A percentile compares a stretch with the other conserved stretches of the same genome.
These are phyloP conservation scores for Trebouxia gelatinosa DNA, from an alignment of 163 green algal species.

Conservation along the genomic window DNA sequence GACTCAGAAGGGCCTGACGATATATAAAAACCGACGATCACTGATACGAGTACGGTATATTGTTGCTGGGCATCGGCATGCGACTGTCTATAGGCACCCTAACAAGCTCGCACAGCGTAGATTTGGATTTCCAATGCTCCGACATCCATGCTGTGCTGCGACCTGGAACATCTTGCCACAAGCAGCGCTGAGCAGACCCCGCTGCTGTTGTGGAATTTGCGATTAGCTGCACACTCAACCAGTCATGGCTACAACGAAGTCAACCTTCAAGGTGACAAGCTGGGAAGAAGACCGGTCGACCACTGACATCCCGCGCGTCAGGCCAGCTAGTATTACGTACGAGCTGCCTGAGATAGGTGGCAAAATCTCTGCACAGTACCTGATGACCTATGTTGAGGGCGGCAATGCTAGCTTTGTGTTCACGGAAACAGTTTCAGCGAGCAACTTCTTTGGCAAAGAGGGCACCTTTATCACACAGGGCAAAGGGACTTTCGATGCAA, in stretches of 20 bases:
- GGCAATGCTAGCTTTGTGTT: background rate
- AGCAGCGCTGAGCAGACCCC: no score
- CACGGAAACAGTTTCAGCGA: background rate
- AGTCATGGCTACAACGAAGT: background rate
- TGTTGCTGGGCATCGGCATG: no score
- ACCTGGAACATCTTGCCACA: no score
- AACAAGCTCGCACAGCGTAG: no score
- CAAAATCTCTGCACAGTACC: background rate
- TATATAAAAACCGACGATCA: no score
- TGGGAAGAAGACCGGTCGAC: background rate
- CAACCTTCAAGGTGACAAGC: background rate
- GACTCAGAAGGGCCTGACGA: no score
- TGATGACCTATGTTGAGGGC: background rate
- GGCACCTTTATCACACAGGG: background rate
- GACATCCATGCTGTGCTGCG: no score
- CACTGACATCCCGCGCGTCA: background rate
- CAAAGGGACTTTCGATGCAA: background rate
- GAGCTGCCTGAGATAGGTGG: background rate
- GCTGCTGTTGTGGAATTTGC: no score
- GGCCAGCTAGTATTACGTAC: background rate
- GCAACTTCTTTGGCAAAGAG: background rate
- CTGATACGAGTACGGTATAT: no score
- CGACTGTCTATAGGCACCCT: no score
- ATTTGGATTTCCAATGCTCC: no score
- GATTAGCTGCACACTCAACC: no score